phyloP scores from a whole-genome alignment of 2,329 filamentous ascomycete genomes.

The Dendryphion nanum region DNA sequence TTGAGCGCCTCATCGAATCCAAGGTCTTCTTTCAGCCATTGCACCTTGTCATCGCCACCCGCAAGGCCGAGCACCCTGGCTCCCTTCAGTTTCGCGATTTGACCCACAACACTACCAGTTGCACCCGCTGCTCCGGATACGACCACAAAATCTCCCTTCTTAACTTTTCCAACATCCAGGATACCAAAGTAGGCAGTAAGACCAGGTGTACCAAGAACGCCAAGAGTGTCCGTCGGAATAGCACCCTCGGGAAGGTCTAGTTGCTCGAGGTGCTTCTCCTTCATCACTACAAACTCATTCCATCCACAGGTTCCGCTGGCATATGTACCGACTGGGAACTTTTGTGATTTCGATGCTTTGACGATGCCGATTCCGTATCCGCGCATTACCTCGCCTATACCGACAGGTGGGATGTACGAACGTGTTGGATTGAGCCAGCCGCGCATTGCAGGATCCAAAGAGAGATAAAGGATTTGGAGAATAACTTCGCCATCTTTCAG shows the following conservation, averaged over 20 bases:
- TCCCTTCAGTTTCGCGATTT: constrained; percentile 73
- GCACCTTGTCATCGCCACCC: constrained; percentile 53
- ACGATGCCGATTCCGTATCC: constrained; percentile 61
- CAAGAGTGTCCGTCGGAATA: constrained; percentile 56
- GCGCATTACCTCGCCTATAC: constrained; percentile 68
- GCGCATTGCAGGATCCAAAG: constrained; percentile 74
- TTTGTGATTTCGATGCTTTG: constrained; percentile 57
- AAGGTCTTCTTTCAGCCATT: constrained; percentile 53
- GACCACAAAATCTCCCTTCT: constrained; percentile 71
- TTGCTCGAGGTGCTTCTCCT: constrained; percentile 50
- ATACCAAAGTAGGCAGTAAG: constrained; percentile 77
- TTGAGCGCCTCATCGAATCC: constrained; percentile 57
- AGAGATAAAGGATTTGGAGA: constrained; percentile 60
- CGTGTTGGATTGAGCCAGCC: constrained; percentile 61
- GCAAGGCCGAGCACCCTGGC: constrained; percentile 53
- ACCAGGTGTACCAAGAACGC: constrained; percentile 61
- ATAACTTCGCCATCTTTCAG: constrained; percentile 66
- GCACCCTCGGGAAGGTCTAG: constrained; percentile 47
- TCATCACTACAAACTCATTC: constrained; percentile 63
- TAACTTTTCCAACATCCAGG: constrained; percentile 64
- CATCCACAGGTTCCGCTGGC: constrained; percentile 59
- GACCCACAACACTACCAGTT: constrained; percentile 72
- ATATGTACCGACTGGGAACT: constrained; percentile 57
- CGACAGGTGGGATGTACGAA: constrained; percentile 67
- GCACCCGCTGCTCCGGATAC: constrained; percentile 77